Conservation (phyloP, 345 rosid species). For the Eucalyptus curtisii region DNA sequence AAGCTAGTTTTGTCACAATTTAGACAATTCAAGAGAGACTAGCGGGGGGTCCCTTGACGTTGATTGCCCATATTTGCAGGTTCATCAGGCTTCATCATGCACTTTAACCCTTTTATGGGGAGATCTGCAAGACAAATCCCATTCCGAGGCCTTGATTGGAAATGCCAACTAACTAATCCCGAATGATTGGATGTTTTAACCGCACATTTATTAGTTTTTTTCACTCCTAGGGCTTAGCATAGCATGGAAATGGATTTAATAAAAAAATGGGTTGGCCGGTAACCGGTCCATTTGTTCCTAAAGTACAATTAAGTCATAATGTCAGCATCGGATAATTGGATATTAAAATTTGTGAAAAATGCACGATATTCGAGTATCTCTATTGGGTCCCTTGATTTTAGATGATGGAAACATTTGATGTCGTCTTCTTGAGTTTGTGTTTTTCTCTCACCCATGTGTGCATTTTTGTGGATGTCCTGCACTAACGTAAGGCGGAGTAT, state of each 20-base stretch:
- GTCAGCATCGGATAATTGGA: neutral
- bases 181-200: neutral
- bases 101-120: neutral
- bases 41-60: constrained; percentile 2
- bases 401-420: neutral
- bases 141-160: constrained; percentile 2
- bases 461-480: neutral
- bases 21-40: neutral
- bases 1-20: neutral
- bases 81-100: neutral
- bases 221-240: neutral
- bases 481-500: neutral
- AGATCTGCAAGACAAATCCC: neutral
- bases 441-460: neutral
- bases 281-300: accelerated
- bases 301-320: neutral
- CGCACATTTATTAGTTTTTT: neutral
- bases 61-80: neutral
- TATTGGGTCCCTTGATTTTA: neutral
- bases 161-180: neutral
- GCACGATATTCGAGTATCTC: neutral
- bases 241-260: neutral
- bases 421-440: neutral
- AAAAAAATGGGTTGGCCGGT: neutral
- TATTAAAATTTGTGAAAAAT: neutral